Evolutionary conservation across 345 rosid species (phyloP).

Genomic region (Brassica carinata): DNA sequence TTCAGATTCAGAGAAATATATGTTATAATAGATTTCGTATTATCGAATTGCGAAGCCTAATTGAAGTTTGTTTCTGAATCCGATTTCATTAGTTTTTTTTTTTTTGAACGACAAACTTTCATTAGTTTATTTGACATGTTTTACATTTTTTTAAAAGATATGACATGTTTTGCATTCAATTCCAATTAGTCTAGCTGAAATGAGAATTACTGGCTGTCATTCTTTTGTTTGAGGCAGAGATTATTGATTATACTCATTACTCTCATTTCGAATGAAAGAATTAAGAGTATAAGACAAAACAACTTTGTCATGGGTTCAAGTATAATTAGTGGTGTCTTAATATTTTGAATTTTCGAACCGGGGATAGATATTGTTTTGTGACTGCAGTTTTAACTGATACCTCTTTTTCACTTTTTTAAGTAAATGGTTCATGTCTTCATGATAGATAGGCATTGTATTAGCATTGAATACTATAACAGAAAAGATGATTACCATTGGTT

Average conservation of each 20-base stretch:
- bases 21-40: not conserved
- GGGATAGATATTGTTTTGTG: slow-evolving; percentile 9
- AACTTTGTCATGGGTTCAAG: not conserved
- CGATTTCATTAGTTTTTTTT: not conserved
- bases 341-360: slow-evolving; percentile 16
- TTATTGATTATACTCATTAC: slow-evolving; percentile 22
- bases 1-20: not conserved
- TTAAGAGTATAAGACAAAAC: not conserved
- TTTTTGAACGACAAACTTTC: not conserved
- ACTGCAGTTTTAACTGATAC: not conserved
- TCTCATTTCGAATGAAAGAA: not conserved
- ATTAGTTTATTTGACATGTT: not conserved
- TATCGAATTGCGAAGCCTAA: not conserved
- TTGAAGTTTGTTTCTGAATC: not conserved
- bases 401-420: not conserved
- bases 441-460: not conserved
- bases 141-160: not conserved
- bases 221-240: not conserved
- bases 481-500: not conserved
- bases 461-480: not conserved
- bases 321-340: slow-evolving; percentile 7
- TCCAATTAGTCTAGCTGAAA: not conserved
- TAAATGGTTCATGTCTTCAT: not conserved
- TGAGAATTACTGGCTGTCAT: slow-evolving; percentile 11
- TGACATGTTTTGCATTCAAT: not conserved